phyloP scores from a whole-genome alignment of 495 filamentous ascomycete species.

The Trichoderma erinaceum region DNA sequence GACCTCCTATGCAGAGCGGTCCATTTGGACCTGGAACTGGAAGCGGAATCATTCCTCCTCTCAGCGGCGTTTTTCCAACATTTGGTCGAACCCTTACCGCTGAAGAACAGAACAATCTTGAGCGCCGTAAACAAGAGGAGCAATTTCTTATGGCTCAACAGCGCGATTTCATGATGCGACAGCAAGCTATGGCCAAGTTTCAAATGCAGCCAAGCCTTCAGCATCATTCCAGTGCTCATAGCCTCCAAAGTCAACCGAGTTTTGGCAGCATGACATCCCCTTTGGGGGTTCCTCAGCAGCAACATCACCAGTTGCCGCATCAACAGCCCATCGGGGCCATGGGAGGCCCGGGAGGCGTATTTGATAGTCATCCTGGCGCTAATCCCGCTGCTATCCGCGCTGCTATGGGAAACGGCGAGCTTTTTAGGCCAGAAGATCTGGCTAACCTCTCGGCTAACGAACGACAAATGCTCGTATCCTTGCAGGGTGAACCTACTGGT shows the following conservation, averaged over 20 bases:
- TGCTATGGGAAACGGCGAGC: slow-evolving; percentile 30
- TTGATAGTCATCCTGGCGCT: slow-evolving; percentile 49
- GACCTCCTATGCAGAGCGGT: slow-evolving; percentile 50
- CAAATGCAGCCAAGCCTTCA: slow-evolving; percentile 71
- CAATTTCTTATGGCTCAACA: slow-evolving; percentile 94
- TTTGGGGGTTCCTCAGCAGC: slow-evolving; percentile 9
- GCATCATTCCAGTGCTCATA: slow-evolving; percentile 90
- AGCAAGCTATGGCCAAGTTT: slow-evolving; percentile 55
- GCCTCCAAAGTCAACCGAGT: slow-evolving; percentile 91
- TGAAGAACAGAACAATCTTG: slow-evolving; percentile 94
- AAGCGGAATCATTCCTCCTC: slow-evolving; percentile 81
- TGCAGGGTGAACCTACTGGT: slow-evolving; percentile 17
- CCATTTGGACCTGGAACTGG: slow-evolving; percentile 42
- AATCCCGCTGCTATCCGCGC: slow-evolving; percentile 20
- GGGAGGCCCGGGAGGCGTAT: slow-evolving; percentile 49
- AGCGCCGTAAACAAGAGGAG: slow-evolving; percentile 94
- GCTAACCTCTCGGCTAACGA: slow-evolving; percentile 32
- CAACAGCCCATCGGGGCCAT: slow-evolving; percentile 61
- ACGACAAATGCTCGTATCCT: slow-evolving; percentile 31
- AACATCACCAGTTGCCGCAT: slow-evolving; percentile 37
- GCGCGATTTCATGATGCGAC: slow-evolving; percentile 84
- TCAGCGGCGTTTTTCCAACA: slow-evolving; percentile 87
- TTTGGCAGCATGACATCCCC: slow-evolving; percentile 82
- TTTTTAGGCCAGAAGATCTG: slow-evolving; percentile 44
- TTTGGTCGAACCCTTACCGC: slow-evolving; percentile 97